Percentiles rank a stretch among this genome's conserved stretches.
These are phyloP conservation scores for Fusarium domesticum DNA, from an alignment of 2,329 filamentous ascomycete species.

Conservation along the genomic window DNA sequence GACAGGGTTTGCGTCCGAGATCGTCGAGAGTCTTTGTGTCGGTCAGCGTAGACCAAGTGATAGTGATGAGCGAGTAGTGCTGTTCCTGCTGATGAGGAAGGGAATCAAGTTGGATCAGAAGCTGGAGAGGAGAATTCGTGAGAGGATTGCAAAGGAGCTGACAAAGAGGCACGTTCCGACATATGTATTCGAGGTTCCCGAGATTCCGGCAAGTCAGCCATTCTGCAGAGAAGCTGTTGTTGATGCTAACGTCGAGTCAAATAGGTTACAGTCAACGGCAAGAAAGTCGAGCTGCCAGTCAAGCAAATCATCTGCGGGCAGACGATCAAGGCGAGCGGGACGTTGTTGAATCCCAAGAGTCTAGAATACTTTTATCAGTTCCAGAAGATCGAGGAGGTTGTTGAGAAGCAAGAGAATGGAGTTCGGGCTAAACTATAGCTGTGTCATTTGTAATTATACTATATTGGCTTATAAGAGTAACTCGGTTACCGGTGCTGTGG, in stretches of 20 bases:
- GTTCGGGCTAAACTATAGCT: conserved; percentile 32
- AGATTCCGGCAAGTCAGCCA: conserved; percentile 65
- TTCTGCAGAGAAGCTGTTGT: background rate
- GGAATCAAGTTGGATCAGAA: conserved; percentile 52
- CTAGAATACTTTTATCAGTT: conserved; percentile 79
- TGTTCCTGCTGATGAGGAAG: conserved; percentile 56
- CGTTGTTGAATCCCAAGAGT: conserved; percentile 71
- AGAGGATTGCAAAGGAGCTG: conserved; percentile 61
- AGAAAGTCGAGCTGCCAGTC: conserved; percentile 81
- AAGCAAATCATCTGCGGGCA: conserved; percentile 80
- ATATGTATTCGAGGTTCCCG: conserved; percentile 75
- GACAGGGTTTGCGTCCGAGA: conserved; percentile 56
- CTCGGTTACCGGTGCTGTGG: too few species aligned
- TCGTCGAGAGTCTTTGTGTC: conserved; percentile 75
- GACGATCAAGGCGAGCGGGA: conserved; percentile 71
- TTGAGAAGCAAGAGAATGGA: conserved; percentile 16
- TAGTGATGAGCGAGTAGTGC: conserved; percentile 51
- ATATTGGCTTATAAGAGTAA: background rate
- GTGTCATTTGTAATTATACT: background rate
- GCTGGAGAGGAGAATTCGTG: conserved; percentile 59
- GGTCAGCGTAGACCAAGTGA: conserved; percentile 66
- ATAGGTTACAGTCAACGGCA: conserved; percentile 76
- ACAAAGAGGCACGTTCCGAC: conserved; percentile 74
- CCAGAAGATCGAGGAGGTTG: conserved; percentile 36
- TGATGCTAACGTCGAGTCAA: conserved; percentile 14